A percentile compares a stretch with the other conserved stretches of the same genome.
phyloP scores from a whole-genome alignment of 2,329 filamentous ascomycete species.

The Bipolaris victoriae region DNA sequence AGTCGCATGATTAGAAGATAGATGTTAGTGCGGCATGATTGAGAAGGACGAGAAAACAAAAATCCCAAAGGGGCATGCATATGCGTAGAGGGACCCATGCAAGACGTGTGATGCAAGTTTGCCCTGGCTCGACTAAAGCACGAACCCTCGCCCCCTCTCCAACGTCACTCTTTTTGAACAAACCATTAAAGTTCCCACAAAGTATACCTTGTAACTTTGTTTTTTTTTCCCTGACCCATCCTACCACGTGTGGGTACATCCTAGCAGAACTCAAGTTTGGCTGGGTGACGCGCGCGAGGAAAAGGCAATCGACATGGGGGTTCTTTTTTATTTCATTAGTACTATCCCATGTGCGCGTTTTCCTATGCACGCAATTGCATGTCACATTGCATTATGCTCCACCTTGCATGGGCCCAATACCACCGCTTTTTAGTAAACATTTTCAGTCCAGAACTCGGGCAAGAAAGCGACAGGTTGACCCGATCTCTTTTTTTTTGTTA shows the following conservation, averaged over 20 bases:
- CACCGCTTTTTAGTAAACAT: not conserved
- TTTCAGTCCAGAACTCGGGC: not conserved
- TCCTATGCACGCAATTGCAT: constrained; percentile 19
- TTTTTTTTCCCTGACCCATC: not conserved
- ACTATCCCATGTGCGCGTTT: constrained; percentile 6
- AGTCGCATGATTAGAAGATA: not conserved
- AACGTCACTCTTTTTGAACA: not conserved
- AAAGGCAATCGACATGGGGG: not conserved
- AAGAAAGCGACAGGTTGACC: not conserved
- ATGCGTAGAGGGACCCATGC: not conserved
- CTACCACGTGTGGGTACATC: not conserved
- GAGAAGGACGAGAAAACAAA: not conserved
- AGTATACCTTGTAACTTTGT: not conserved
- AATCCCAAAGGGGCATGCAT: constrained; percentile 1
- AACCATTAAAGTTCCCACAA: not conserved
- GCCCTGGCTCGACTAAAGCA: not conserved
- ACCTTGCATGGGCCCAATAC: constrained; percentile 6
- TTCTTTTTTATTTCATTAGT: not conserved
- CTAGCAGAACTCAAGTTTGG: not conserved
- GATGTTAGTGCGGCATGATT: not conserved
- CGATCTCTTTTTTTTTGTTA: no score
- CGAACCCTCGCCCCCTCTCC: not conserved
- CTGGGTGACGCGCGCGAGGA: not conserved
- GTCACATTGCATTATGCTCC: constrained; percentile 15
- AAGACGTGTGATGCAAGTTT: not conserved